Base-by-base conservation (phyloP, 345 rosid genomes). In the Camelina hispida region DNA sequence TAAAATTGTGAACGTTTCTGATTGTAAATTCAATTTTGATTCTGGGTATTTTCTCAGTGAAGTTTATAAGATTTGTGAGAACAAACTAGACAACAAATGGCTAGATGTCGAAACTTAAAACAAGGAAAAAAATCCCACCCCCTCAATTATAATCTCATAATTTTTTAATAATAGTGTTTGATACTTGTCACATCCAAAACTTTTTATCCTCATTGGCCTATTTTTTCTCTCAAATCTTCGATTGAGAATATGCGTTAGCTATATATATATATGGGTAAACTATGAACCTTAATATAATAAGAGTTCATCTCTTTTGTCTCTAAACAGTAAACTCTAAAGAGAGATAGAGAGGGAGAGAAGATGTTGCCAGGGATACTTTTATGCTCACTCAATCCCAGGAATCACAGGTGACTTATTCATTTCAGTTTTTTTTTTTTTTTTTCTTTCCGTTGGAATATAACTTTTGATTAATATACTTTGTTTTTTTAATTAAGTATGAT, bases 301-400 rank as follows among this genome's bases (percentile, higher is more conserved):
- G 40, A 30, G 20, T 46, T 69, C 53, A 2, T 46, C 42, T 55
- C 37, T 28, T 23, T 50, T 61, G 52, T 50, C 28, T 50, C 18
- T 50, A 3, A 9, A n/a, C n/a, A n/a, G n/a, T n/a, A n/a, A n/a
- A 60, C 22, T 20, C 22, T 20, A 20, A 20, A 20, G 32, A 43
- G 1, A 42, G 1, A 28, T 6, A 0, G 47, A 68, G 62, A 16
- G 53, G 17, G 18, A 12, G 15, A 23, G 22, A 81, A 28, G 9
- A 88, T 88, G 93, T 75, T 88, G 60, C 80, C 87, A 65, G 68
- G 85, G 25, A 79, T 83, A 68, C 81, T 89, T 6, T 80, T 84
- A 18, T 85, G 94, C 56, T 87, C 94, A 61, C 62, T 80, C 71
- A 80, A 83, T 53, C 81, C 84, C 50, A 73, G 73, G 73, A 66